These are phyloP conservation scores for Entamoeba invadens DNA, from an alignment of 208 protist genomes.

Conservation along the genomic window DNA sequence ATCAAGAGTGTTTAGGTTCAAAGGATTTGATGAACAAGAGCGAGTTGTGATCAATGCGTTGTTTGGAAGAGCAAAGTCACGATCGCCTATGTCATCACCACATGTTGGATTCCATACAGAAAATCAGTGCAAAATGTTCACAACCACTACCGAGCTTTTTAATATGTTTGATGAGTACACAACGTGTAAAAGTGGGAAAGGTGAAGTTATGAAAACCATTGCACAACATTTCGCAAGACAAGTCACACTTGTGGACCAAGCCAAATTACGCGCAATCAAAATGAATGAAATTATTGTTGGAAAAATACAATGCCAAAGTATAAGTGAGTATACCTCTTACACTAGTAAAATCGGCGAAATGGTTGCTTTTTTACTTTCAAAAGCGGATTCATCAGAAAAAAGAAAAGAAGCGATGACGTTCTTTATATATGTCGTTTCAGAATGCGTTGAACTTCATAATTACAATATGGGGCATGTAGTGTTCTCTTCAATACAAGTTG, in stretches of 20 bases:
- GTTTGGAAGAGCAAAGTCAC: not conserved
- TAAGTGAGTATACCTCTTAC: not conserved
- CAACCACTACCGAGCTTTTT: not conserved
- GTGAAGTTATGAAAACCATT: not conserved
- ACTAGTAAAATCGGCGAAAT: not conserved
- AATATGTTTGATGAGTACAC: not conserved
- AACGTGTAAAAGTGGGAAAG: not conserved
- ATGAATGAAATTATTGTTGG: not conserved
- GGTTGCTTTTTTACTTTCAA: too few species aligned
- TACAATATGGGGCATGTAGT: not conserved
- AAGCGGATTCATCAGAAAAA: not conserved
- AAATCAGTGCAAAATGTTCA: not conserved
- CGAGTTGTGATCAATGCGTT: not conserved
- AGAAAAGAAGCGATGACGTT: not conserved
- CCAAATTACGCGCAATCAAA: not conserved
- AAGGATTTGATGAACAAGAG: not conserved
- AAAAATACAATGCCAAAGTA: not conserved
- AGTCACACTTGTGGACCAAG: not conserved
- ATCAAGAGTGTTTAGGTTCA: not conserved
- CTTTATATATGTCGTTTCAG: not conserved
- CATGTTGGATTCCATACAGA: not conserved
- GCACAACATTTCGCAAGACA: not conserved
- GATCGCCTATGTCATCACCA: not conserved
- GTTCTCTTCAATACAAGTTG: not conserved
- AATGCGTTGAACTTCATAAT: not conserved